phyloP scores from a whole-genome alignment of 2,329 filamentous ascomycete genomes.

The Kalmusia sp. region DNA sequence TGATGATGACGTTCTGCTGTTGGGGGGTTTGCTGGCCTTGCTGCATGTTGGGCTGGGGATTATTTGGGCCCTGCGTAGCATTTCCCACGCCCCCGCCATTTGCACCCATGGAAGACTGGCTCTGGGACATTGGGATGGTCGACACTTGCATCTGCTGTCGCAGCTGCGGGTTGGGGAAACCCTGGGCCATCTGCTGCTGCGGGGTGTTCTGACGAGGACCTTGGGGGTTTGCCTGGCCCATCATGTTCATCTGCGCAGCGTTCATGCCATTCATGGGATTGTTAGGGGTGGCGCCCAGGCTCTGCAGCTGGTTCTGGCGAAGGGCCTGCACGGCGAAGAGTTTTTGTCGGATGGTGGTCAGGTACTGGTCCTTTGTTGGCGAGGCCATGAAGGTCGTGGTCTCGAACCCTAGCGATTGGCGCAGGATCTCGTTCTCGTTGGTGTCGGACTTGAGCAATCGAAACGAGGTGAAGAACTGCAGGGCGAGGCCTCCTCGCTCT shows the following conservation, averaged over 20 bases:
- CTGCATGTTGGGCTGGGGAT: conserved; percentile 41
- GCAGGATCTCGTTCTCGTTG: conserved; percentile 36
- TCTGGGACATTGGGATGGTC: conserved; percentile 51
- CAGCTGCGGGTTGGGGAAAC: conserved; percentile 57
- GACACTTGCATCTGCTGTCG: conserved; percentile 60
- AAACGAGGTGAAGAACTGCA: conserved; percentile 43
- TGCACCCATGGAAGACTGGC: conserved; percentile 40
- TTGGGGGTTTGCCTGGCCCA: conserved; percentile 44
- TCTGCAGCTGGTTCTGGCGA: conserved; percentile 37
- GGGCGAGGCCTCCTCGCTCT: conserved; percentile 39
- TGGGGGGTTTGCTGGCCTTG: conserved; percentile 29
- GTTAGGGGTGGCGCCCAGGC: conserved; percentile 32
- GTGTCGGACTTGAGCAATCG: conserved; percentile 41
- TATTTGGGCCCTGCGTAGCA: conserved; percentile 36
- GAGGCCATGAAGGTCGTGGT: conserved; percentile 32
- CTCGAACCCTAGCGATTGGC: conserved; percentile 37
- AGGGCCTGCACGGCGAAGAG: conserved; percentile 36
- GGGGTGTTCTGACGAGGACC: conserved; percentile 47
- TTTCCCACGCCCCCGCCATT: conserved; percentile 31
- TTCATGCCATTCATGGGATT: conserved; percentile 40
- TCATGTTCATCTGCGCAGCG: conserved; percentile 44
- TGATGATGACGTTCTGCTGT: conserved; percentile 45
- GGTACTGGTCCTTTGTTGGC: conserved; percentile 41
- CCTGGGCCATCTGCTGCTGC: conserved; percentile 51
- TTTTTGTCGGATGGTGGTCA: conserved; percentile 35